Evolutionary conservation across 257 asterid genomes (phyloP).

Genomic region (Rauvolfia tetraphylla): DNA sequence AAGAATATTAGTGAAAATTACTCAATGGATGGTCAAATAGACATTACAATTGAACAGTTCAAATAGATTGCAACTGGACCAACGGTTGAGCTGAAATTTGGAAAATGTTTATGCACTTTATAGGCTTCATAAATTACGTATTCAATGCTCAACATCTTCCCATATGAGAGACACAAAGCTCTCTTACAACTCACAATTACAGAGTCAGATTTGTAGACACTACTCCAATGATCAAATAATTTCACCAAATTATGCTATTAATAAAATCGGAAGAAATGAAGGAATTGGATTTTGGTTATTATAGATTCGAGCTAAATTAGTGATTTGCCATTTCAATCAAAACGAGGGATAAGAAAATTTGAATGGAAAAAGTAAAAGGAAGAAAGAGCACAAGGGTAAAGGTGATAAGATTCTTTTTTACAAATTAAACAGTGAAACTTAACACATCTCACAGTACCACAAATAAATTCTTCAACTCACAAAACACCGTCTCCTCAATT

Average conservation of each 20-base stretch:
- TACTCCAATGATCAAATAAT: background rate
- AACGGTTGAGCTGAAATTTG: background rate
- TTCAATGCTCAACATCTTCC: background rate
- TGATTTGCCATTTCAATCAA: background rate
- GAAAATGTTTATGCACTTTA: background rate
- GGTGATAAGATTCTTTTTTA: background rate
- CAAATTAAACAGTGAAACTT: background rate
- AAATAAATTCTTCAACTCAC: background rate
- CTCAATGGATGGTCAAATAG: background rate
- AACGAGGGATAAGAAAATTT: background rate
- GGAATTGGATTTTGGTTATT: background rate
- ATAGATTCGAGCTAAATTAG: background rate
- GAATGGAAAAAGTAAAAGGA: too few species aligned
- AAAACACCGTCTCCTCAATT: background rate
- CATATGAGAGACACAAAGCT: background rate
- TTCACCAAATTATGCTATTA: background rate
- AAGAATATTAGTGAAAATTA: background rate
- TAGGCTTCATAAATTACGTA: background rate
- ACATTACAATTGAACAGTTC: background rate
- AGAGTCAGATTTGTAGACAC: background rate
- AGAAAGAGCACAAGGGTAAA: too few species aligned
- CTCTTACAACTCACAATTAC: background rate
- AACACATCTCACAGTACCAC: background rate
- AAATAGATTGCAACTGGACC: background rate
- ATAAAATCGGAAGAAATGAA: background rate